Evolutionary conservation across 495 filamentous ascomycete genomes (phyloP), one percentile per base, ranked within the genome.

Genomic region (Melanomma pulvis-pyrius): DNA sequence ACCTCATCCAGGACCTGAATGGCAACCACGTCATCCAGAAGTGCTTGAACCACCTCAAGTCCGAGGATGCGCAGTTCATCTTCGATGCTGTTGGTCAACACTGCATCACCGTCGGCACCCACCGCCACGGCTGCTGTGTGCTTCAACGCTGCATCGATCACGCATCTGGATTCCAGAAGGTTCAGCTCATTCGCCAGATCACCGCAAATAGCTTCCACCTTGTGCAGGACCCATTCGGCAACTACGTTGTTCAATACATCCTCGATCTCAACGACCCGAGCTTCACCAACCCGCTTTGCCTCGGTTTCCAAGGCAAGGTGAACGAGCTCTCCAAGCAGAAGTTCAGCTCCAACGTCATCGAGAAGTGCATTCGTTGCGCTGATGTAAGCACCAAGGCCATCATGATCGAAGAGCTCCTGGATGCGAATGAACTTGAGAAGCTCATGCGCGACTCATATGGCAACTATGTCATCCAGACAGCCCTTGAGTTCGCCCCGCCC

Each of bases 11-110:
- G 75, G 94, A 98, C 68, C 79, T 98, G 53, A 98, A 98, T 74
- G 94, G 94, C 73, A 98, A 98, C 68, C 94, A 98, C 74, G 94
- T 98, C 65, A 96, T 98, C 68, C 94, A 98, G 76, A 98, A 98
- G 79, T 98, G 94, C 75, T 85, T 98, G 61, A 98, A 98, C 79
- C 93, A 93, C 71, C 86, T 98, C 6, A 85, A 82, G 59, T 77
- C 91, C 0, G 80, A 85, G 51, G 90, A 98, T 76, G 89, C 94
- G 19, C 86, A 92, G 71, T 98, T 98, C 81, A 98, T 98, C 77
- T 98, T 97, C 71, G 88, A 92, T 64, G 92, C 93, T 57, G 93
- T 98, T 67, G 92, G 92, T 65, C 81, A 78, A 29, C 81, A 93
- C 68, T 97, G 93, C 74, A 84, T 97, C 67, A 86, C 88, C 39